Base-by-base conservation (phyloP, 2,329 filamentous ascomycete species). In the Byssochlamys sp. region DNA sequence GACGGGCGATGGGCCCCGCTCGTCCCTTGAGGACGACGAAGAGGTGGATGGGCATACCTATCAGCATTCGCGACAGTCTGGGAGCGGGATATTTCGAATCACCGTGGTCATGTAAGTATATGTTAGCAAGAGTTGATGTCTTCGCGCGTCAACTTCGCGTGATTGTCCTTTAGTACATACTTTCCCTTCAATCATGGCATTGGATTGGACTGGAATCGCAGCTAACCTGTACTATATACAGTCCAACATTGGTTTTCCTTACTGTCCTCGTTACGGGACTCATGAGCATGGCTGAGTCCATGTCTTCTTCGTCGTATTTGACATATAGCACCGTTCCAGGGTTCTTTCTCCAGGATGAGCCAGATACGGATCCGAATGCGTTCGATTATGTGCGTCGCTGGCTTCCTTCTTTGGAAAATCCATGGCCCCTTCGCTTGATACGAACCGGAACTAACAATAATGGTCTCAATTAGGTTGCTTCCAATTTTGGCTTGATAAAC, bases 261-360 rank as follows among this genome's bases (percentile, higher is more conserved):
- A 55, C 60, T 27, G 19, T 61, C 24, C 55, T 62, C 4, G 31
- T 60, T 12, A 59, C 58, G 5, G 53, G 61, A 11, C 28, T 58
- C 24, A 33, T 58, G n/a, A 54, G 27, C 35, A 68, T 67, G 63
- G 55, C 59, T n/a, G 59, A 61, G 53, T 59, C 56, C 19, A 28
- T 29, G 6, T 11, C 60, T 7, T 53, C 58, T 26, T 54, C 58
- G 45, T 64, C 61, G 12, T 60, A 71, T 53, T 66, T 71, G 58
- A 63, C 63, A 5, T 76, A 77, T 58, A 68, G 67, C 27, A 74
- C 75, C 2, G 74, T 81, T 1, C 60, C 70, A 0, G 79, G 79
- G 1, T 77, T 77, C 62, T 82, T 82, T 64, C 61, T 75, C 35
- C 80, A 81, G 65, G 78, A 79, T 65, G 76, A 80, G n/a, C 71